These are phyloP conservation scores for Leccinum arenicola DNA, from an alignment of 768 basidiomycete species.

Conservation along the genomic window DNA sequence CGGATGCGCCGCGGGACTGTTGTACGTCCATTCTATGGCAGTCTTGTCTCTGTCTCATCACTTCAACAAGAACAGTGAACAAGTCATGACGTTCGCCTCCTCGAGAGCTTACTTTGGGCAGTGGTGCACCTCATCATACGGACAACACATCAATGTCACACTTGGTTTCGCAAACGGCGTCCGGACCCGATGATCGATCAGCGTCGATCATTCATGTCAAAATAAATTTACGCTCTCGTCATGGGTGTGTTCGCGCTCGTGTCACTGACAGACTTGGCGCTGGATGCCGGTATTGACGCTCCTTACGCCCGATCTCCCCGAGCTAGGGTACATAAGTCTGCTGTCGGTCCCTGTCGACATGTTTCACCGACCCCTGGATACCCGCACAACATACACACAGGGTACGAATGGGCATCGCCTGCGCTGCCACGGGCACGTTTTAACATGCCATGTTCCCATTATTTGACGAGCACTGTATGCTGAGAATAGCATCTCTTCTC, in stretches of 20 bases:
- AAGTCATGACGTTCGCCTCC: conserved; percentile 55
- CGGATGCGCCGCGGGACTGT: conserved; percentile 47
- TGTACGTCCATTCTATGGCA: conserved; percentile 46
- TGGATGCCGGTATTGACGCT: conserved; percentile 45
- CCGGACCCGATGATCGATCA: conserved; percentile 15
- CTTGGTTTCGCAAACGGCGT: conserved; percentile 47
- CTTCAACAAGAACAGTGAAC: conserved; percentile 44
- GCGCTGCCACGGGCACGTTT: conserved; percentile 41
- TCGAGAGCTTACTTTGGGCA: conserved; percentile 54
- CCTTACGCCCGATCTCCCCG: conserved; percentile 44
- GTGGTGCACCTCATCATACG: conserved; percentile 58
- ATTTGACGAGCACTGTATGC: background rate
- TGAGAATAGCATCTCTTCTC: background rate
- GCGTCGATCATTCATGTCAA: too few relatives aligned
- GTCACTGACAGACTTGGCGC: conserved; percentile 31
- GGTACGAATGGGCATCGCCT: conserved; percentile 49
- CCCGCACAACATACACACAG: conserved; percentile 7
- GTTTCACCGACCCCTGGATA: background rate
- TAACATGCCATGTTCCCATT: background rate
- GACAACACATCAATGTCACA: conserved; percentile 43
- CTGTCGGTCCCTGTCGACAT: background rate
- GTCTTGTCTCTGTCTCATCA: conserved; percentile 45
- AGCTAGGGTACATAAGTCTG: conserved; percentile 42
- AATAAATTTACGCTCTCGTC: background rate
- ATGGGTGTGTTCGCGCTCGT: background rate